These are phyloP conservation scores for Paramecium octaurelia DNA, from an alignment of 73 alveolate species.

Conservation along the genomic window DNA sequence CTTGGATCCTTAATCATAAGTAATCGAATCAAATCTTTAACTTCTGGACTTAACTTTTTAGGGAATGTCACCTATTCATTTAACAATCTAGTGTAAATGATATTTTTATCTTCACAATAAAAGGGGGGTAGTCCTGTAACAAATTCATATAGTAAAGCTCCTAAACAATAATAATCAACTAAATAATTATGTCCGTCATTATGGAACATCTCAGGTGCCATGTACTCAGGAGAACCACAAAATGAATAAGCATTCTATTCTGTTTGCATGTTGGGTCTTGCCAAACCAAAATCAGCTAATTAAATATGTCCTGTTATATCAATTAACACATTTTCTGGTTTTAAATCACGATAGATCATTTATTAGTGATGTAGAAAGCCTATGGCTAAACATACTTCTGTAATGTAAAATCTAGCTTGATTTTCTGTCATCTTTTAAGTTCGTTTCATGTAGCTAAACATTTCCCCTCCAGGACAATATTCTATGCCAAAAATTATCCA, in stretches of 20 bases:
- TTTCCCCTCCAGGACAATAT: constrained; percentile 89
- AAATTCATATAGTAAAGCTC: constrained; percentile 70
- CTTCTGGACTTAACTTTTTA: constrained; percentile 30
- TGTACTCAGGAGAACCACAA: constrained; percentile 77
- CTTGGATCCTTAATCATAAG: constrained; percentile 53
- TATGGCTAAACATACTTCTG: constrained; percentile 64
- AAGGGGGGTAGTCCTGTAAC: constrained; percentile 80
- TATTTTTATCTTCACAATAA: constrained; percentile 63
- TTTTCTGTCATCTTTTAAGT: constrained; percentile 65
- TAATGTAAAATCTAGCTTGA: constrained; percentile 61
- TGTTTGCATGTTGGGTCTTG: constrained; percentile 46
- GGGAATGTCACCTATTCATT: constrained; percentile 47
- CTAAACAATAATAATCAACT: constrained; percentile 73
- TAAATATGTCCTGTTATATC: constrained; percentile 83
- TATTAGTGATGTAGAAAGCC: constrained; percentile 69
- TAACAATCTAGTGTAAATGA: constrained; percentile 12
- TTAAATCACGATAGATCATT: constrained; percentile 84
- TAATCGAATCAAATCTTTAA: constrained; percentile 6
- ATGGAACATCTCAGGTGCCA: constrained; percentile 73
- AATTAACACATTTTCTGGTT: constrained; percentile 82
- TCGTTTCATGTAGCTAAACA: constrained; percentile 76
- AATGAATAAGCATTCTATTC: constrained; percentile 60
- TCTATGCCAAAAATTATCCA: constrained; percentile 73
- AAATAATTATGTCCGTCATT: constrained; percentile 63
- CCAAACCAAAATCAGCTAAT: constrained; percentile 94